A percentile compares a stretch with the other conserved stretches of the same genome.
phyloP scores from a whole-genome alignment of 805 yeast genomes.

The Wickerhamiella hasegawae region DNA sequence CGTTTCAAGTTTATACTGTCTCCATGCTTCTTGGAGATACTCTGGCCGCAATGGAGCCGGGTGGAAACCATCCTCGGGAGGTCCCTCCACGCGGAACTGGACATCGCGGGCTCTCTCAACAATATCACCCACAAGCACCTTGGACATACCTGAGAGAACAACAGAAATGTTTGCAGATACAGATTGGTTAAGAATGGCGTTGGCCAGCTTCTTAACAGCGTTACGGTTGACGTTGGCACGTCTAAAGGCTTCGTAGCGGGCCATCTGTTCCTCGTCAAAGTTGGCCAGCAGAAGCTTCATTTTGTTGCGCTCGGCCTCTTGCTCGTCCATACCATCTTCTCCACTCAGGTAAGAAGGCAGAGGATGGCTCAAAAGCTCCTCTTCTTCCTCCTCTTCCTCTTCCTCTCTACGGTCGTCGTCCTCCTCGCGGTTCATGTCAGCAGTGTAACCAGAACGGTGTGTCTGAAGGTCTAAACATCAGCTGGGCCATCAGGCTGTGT shows the following conservation, averaged over 20 bases:
- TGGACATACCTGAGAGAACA: slow-evolving; percentile 71
- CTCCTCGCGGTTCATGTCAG: not conserved
- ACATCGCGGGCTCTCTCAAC: slow-evolving; percentile 67
- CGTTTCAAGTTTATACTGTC: slow-evolving; percentile 51
- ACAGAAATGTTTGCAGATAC: slow-evolving; percentile 68
- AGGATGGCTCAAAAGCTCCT: not conserved
- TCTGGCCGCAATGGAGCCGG: slow-evolving; percentile 57
- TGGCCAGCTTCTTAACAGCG: slow-evolving; percentile 67
- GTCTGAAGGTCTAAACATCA: not conserved
- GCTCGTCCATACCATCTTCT: too few species aligned
- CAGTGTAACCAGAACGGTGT: slow-evolving; percentile 1
- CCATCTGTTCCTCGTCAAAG: slow-evolving; percentile 70
- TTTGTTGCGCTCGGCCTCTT: slow-evolving; percentile 21
- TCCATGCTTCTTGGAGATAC: slow-evolving; percentile 80
- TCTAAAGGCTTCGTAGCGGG: slow-evolving; percentile 72
- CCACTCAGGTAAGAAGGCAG: not conserved
- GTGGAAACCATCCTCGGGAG: slow-evolving; percentile 19
- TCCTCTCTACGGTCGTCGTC: not conserved
- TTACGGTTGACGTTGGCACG: slow-evolving; percentile 59
- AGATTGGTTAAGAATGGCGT: slow-evolving; percentile 62
- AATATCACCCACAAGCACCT: slow-evolving; percentile 79
- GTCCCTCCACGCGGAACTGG: slow-evolving; percentile 33
- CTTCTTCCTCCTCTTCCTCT: not conserved
- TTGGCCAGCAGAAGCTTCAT: slow-evolving; percentile 44
- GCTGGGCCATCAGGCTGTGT: too few species aligned